Evolutionary conservation across 2,329 filamentous ascomycete species (phyloP).

Genomic region (Fusarium sp.): DNA sequence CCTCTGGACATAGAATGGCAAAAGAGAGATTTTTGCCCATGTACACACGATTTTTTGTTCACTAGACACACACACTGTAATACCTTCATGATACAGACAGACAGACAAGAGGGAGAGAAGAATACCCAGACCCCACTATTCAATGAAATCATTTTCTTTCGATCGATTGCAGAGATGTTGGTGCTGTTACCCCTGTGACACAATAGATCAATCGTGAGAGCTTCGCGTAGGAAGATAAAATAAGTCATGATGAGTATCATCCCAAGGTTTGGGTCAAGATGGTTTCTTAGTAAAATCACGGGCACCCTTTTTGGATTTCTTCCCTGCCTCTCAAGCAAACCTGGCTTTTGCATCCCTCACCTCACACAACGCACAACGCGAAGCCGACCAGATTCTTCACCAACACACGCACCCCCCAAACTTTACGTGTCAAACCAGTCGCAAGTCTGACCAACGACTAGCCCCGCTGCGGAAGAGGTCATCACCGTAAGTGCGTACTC

Average conservation of each 20-base stretch:
- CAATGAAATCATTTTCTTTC: constrained; percentile 25
- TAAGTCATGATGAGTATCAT: background rate
- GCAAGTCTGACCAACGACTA: too few species aligned
- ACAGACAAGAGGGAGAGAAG: constrained; percentile 24
- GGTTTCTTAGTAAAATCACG: background rate
- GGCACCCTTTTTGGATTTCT: background rate
- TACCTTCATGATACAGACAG: constrained; percentile 15
- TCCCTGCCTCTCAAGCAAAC: background rate
- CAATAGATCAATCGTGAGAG: too few species aligned
- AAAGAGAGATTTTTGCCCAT: constrained; percentile 16
- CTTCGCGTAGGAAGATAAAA: too few species aligned
- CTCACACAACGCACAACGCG: background rate
- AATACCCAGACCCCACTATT: constrained; percentile 31
- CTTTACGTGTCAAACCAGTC: too few species aligned
- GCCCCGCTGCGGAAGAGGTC: too few species aligned
- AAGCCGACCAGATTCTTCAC: background rate
- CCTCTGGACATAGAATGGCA: constrained; percentile 34
- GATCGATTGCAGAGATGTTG: background rate
- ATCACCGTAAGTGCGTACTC: background rate
- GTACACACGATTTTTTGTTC: constrained; percentile 29
- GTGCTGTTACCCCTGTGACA: too few species aligned
- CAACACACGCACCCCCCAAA: background rate
- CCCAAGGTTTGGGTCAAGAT: background rate
- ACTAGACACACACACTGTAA: constrained; percentile 36
- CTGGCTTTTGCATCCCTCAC: background rate